Conservation (phyloP, 345 rosid species). For the Turnera subulata region DNA sequence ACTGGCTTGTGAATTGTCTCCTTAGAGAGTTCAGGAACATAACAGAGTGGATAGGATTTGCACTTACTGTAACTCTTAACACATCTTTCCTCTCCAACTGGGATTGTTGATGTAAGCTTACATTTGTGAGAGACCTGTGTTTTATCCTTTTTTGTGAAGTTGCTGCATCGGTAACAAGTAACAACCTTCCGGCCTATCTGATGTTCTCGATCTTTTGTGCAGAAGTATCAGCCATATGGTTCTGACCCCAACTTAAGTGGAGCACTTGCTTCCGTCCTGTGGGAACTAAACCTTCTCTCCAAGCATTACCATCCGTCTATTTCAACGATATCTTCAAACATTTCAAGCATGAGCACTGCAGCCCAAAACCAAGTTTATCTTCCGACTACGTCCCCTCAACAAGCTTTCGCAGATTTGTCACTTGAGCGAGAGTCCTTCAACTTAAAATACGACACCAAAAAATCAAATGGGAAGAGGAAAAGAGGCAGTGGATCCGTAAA, state of each 20-base stretch:
- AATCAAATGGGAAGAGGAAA: slow-evolving; percentile 53
- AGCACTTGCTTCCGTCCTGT: slow-evolving; percentile 86
- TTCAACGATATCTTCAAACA: slow-evolving; percentile 49
- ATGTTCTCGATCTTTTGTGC: slow-evolving; percentile 13
- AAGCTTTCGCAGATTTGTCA: slow-evolving; percentile 61
- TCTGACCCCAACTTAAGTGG: slow-evolving; percentile 85
- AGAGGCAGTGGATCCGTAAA: slow-evolving; percentile 26
- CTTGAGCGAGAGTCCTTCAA: slow-evolving; percentile 55
- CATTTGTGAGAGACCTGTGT: too few species aligned
- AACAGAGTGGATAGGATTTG: too few species aligned
- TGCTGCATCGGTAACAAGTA: too few species aligned
- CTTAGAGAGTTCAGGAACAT: too few species aligned
- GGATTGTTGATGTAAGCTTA: too few species aligned
- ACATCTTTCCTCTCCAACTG: too few species aligned
- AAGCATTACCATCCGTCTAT: slow-evolving; percentile 78
- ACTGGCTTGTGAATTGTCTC: too few species aligned
- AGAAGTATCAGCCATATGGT: slow-evolving; percentile 86
- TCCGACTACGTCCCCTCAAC: slow-evolving; percentile 54
- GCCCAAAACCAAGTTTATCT: slow-evolving; percentile 54
- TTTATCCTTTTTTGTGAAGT: too few species aligned
- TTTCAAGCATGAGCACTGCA: slow-evolving; percentile 52
- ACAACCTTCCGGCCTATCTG: not conserved
- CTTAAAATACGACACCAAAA: slow-evolving; percentile 26
- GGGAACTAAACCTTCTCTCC: slow-evolving; percentile 83
- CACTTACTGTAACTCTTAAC: too few species aligned